Evolutionary conservation across 2,329 filamentous ascomycete genomes (phyloP).

Genomic region (Botrytis porri): DNA sequence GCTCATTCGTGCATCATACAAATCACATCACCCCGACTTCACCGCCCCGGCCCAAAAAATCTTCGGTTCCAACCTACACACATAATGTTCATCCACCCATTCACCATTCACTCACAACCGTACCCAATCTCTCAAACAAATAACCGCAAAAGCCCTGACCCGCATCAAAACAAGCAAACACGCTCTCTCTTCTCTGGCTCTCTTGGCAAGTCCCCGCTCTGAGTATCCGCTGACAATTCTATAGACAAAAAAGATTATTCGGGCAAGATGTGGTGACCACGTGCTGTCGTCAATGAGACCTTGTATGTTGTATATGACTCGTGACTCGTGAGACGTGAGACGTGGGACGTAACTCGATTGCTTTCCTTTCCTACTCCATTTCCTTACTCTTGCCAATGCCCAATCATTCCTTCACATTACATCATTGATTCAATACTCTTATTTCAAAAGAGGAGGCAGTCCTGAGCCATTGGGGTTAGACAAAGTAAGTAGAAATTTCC

Average conservation of each 20-base stretch:
- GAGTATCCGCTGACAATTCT: background rate
- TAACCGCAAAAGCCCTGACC: background rate
- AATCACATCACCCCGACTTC: background rate
- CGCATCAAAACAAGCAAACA: constrained; percentile 9
- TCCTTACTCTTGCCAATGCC: background rate
- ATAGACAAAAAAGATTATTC: constrained; percentile 1
- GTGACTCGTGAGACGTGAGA: too few species aligned
- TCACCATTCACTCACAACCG: background rate
- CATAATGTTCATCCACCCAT: background rate
- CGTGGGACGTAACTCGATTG: background rate
- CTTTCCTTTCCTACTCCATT: background rate
- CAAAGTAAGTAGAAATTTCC: constrained; percentile 4
- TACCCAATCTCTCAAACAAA: background rate
- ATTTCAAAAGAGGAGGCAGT: background rate
- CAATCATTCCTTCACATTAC: background rate
- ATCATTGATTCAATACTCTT: background rate
- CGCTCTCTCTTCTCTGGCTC: constrained; percentile 2
- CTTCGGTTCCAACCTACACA: background rate
- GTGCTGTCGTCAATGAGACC: background rate
- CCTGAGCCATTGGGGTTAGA: constrained; percentile 6
- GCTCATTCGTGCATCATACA: background rate
- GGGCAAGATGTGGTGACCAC: background rate
- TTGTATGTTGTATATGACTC: background rate
- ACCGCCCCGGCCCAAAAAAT: background rate
- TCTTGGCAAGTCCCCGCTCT: constrained; percentile 8